Evolutionary conservation across 2,329 filamentous ascomycete genomes (phyloP).

Genomic region (Neofusicoccum ribis): DNA sequence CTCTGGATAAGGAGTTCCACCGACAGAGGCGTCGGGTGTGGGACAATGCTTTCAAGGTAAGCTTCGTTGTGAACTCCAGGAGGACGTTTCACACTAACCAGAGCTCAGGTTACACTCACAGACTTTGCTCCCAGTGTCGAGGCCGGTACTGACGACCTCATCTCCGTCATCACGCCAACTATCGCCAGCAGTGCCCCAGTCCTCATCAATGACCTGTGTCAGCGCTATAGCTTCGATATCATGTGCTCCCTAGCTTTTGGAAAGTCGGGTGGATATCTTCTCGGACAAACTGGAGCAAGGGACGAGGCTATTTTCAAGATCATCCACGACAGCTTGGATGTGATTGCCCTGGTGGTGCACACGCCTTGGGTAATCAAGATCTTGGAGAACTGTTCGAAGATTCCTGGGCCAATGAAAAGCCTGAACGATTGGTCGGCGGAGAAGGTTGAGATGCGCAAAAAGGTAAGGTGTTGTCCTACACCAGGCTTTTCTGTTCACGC

Average conservation of each 20-base stretch:
- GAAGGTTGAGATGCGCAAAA: conserved; percentile 28
- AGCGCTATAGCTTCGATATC: conserved; percentile 47
- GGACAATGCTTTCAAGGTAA: conserved; percentile 21
- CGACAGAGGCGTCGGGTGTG: not conserved
- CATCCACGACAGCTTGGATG: conserved; percentile 35
- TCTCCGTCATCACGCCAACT: conserved; percentile 23
- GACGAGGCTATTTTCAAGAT: conserved; percentile 35
- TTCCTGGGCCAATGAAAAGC: conserved; percentile 30
- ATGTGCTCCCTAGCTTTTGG: conserved; percentile 50
- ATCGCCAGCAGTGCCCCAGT: conserved; percentile 33
- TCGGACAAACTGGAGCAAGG: conserved; percentile 31
- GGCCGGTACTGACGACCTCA: conserved; percentile 27
- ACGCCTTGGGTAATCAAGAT: conserved; percentile 33
- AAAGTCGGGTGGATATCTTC: conserved; percentile 40
- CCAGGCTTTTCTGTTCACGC: not conserved
- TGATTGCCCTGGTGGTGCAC: conserved; percentile 29
- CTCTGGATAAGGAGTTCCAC: conserved; percentile 6
- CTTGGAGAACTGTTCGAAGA: conserved; percentile 24
- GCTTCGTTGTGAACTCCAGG: too few relatives aligned
- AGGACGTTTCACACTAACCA: not conserved
- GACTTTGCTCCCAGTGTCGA: conserved; percentile 28
- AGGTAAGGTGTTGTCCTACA: conserved; percentile 17
- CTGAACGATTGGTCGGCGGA: conserved; percentile 28
- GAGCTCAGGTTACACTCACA: conserved; percentile 23
- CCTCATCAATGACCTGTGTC: conserved; percentile 37